Percentiles rank a stretch among this genome's conserved stretches.
These are phyloP conservation scores for Aspergillus candidus DNA, from an alignment of 2,329 filamentous ascomycete genomes.

Conservation along the genomic window DNA sequence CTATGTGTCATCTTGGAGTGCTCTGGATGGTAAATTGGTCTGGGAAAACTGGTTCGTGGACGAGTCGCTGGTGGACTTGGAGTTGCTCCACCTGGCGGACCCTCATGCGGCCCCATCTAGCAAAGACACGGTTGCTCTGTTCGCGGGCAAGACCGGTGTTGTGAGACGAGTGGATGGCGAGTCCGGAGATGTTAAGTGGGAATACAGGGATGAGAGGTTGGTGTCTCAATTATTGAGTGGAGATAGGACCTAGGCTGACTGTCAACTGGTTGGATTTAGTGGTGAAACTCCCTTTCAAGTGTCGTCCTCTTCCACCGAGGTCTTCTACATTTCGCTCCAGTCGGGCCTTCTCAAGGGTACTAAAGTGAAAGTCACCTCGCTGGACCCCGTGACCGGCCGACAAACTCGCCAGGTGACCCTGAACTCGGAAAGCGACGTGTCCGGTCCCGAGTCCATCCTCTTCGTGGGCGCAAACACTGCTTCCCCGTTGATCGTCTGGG, in stretches of 20 bases:
- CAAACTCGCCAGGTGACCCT: slow-evolving; percentile 66
- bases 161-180: slow-evolving; percentile 67
- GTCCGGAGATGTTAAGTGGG: slow-evolving; percentile 72
- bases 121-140: slow-evolving; percentile 64
- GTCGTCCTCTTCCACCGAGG: slow-evolving; percentile 60
- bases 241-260: neutral
- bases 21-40: slow-evolving; percentile 67
- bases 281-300: slow-evolving; percentile 69
- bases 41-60: slow-evolving; percentile 64
- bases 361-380: slow-evolving; percentile 66
- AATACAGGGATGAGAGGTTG: slow-evolving; percentile 59
- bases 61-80: slow-evolving; percentile 46
- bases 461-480: slow-evolving; percentile 37
- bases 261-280: slow-evolving; percentile 33
- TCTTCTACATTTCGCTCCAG: slow-evolving; percentile 74
- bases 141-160: slow-evolving; percentile 49
- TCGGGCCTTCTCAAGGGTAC: slow-evolving; percentile 59
- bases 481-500: slow-evolving; percentile 40
- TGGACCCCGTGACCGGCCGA: slow-evolving; percentile 68
- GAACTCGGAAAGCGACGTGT: slow-evolving; percentile 67
- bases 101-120: slow-evolving; percentile 39
- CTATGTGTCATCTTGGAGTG: slow-evolving; percentile 74
- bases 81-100: slow-evolving; percentile 68
- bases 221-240: neutral
- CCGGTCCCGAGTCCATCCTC: slow-evolving; percentile 34